A percentile compares a stretch with the other conserved stretches of the same genome.
These are phyloP conservation scores for Colletotrichum siamense DNA, from an alignment of 2,329 filamentous ascomycete species.

Conservation along the genomic window DNA sequence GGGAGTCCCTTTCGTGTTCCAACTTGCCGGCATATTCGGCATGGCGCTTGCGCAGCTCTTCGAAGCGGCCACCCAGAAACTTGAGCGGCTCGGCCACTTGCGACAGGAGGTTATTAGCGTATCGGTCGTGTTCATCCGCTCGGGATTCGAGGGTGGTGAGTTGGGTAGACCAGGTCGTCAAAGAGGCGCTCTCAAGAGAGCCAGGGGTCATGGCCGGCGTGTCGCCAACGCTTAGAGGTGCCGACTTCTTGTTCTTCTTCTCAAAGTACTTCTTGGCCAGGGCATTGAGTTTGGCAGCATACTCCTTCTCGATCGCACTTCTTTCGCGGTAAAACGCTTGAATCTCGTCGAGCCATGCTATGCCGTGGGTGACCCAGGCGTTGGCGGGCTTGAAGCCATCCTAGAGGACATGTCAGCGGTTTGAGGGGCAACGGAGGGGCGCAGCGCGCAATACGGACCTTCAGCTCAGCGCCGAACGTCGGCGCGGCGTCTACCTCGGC, in stretches of 20 bases:
- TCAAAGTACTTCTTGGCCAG: conserved; percentile 97
- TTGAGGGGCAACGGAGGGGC: conserved; percentile 1
- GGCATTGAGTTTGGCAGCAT: conserved; percentile 83
- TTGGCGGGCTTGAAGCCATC: conserved; percentile 97
- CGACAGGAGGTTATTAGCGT: conserved; percentile 76
- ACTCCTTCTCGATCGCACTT: conserved; percentile 94
- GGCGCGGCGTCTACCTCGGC: conserved; percentile 82
- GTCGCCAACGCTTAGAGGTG: conserved; percentile 89
- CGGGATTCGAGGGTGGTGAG: conserved; percentile 87
- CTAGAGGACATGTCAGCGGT: conserved; percentile 49
- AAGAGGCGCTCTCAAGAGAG: conserved; percentile 92
- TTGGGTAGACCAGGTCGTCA: conserved; percentile 97
- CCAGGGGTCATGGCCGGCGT: conserved; percentile 92
- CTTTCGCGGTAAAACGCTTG: conserved; percentile 97
- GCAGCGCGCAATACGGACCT: conserved; percentile 60
- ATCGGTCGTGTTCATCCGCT: conserved; percentile 88
- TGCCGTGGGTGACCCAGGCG: conserved; percentile 87
- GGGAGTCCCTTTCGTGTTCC: conserved; percentile 85
- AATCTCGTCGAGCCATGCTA: conserved; percentile 95
- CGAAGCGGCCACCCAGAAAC: conserved; percentile 74
- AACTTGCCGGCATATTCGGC: conserved; percentile 87
- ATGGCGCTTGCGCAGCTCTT: conserved; percentile 92
- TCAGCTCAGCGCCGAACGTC: conserved; percentile 92
- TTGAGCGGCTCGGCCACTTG: conserved; percentile 90
- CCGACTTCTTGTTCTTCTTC: conserved; percentile 91